Percentiles rank a stretch among this genome's conserved stretches.
These are phyloP conservation scores for Starmerella stellata DNA, from an alignment of 805 yeast species.

Conservation along the genomic window DNA sequence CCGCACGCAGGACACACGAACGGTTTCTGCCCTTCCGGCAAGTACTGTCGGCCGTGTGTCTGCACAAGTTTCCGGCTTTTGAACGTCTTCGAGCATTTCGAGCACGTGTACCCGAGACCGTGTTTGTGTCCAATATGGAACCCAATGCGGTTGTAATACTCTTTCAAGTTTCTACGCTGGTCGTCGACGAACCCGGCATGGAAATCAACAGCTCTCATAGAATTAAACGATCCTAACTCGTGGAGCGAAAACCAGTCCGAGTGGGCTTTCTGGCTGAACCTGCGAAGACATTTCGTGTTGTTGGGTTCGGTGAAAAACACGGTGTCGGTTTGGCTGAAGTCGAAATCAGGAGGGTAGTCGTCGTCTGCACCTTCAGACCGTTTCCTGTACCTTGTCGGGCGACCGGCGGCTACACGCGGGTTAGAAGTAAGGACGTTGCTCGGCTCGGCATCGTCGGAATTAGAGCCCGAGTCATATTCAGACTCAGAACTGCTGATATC, in stretches of 20 bases:
- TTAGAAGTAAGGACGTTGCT: too few species aligned
- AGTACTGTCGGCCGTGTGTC: neutral
- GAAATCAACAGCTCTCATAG: neutral
- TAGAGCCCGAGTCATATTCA: too few species aligned
- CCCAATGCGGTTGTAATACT: neutral
- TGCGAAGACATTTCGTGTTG: neutral
- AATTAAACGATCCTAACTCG: neutral
- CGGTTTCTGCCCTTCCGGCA: neutral
- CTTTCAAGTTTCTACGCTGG: neutral
- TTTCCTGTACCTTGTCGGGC: too few species aligned
- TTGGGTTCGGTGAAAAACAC: neutral
- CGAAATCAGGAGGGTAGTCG: neutral
- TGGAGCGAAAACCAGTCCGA: neutral
- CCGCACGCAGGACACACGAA: neutral
- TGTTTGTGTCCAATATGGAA: neutral
- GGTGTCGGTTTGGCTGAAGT: neutral
- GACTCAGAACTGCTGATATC: too few species aligned
- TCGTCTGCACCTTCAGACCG: too few species aligned
- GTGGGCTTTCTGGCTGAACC: neutral
- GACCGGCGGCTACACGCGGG: too few species aligned
- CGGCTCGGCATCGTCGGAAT: too few species aligned
- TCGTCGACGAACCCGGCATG: neutral
- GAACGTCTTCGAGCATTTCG: neutral
- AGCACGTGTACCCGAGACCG: neutral
- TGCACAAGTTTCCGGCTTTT: neutral